Evolutionary conservation across 805 yeast species (phyloP), one percentile per base, ranked within the genome.

Genomic region (Candida sithepensis): DNA sequence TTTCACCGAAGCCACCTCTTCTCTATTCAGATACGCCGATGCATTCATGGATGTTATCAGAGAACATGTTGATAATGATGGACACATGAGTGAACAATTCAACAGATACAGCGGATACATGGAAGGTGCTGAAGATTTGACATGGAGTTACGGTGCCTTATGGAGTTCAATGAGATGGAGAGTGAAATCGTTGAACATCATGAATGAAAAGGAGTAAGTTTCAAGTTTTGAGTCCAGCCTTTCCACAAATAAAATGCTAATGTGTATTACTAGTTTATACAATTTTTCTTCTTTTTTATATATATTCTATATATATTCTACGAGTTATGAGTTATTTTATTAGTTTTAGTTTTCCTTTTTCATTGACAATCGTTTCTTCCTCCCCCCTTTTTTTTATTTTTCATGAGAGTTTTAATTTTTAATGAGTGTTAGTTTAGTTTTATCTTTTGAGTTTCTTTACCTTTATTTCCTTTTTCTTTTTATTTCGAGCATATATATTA

Each of bases 61-160:
- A 58, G 72, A 73, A 37, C 88, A 84, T 64, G 80, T 79, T 40
- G 86, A 79, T 56, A 68, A 66, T 45, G 78, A 80, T 18, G 95
- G 95, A 2, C 77, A 75, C 45, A 82, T 92, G 81, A 84, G 91
- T 58, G 98, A 92, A 67, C 97, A 92, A 61, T 88, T 89, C 65
- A 88, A 87, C 67, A 81, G 78, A 59, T 76, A 82, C 57, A 80
- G 76, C 38, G 98, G 98, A 0, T 89, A 67, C 63, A 80, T 89
- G 85, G 85, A 84, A 65, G 98, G 98, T 6, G 98, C 98, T 0
- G 67, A 70, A 46, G 79, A 87, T 57, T 77, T 92, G 56, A 91
- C 97, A 4, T 92, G 98, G 98, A 85, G 95, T 51, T 88, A 88
- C 63, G 80, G 89, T 28, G 76, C 96, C 4, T 78, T 86, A 41